phyloP scores from a whole-genome alignment of 2,329 filamentous ascomycete species.

The Fulvia fulva region DNA sequence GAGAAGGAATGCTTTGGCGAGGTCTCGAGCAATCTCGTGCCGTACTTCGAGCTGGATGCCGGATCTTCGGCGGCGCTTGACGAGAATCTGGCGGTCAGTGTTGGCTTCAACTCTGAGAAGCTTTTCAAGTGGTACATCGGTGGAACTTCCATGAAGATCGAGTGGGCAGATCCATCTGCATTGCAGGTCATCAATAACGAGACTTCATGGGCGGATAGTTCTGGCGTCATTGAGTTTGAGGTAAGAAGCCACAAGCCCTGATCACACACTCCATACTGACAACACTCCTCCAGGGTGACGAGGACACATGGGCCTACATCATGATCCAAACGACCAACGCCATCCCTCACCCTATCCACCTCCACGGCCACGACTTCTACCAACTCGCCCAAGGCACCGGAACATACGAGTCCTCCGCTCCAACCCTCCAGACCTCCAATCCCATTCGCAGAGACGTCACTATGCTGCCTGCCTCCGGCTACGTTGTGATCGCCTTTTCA shows the following conservation, averaged over 20 bases:
- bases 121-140: slow-evolving; percentile 39
- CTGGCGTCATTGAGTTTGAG: slow-evolving; percentile 34
- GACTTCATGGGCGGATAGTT: slow-evolving; percentile 30
- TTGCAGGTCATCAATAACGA: slow-evolving; percentile 33
- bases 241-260: slow-evolving; percentile 18
- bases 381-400: slow-evolving; percentile 37
- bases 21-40: slow-evolving; percentile 32
- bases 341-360: slow-evolving; percentile 38
- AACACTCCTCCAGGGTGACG: not conserved
- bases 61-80: slow-evolving; percentile 13
- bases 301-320: slow-evolving; percentile 34
- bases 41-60: slow-evolving; percentile 28
- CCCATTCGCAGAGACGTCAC: slow-evolving; percentile 33
- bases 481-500: slow-evolving; percentile 32
- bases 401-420: slow-evolving; percentile 31
- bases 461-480: slow-evolving; percentile 32
- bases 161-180: slow-evolving; percentile 40
- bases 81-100: slow-evolving; percentile 23
- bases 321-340: slow-evolving; percentile 38
- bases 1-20: slow-evolving; percentile 38
- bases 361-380: slow-evolving; percentile 47
- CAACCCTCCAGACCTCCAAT: slow-evolving; percentile 32
- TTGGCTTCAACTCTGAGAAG: slow-evolving; percentile 29
- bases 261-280: slow-evolving; percentile 27
- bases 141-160: slow-evolving; percentile 37